A percentile compares a stretch with the other conserved stretches of the same genome.
Conservation (phyloP, 768 basidiomycete genomes). For the Piloderma croceum region DNA sequence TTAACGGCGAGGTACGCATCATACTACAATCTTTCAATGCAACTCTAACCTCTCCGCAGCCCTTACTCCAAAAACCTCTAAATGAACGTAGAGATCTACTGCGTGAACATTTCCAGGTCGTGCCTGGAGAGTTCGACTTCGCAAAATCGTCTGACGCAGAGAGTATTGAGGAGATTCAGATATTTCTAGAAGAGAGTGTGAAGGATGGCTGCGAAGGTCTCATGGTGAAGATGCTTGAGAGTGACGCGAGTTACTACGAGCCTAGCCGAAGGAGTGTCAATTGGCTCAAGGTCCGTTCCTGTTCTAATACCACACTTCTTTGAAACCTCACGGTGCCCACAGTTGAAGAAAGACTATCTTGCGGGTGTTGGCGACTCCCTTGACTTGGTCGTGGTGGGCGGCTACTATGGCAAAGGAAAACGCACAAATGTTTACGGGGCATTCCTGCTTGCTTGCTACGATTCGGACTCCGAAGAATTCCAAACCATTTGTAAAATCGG, state of each 20-base stretch:
- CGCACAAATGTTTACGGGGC: conserved; percentile 97
- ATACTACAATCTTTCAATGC: background rate
- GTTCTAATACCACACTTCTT: background rate
- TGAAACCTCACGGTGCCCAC: conserved; percentile 2
- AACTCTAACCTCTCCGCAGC: conserved; percentile 39
- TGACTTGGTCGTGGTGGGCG: conserved; percentile 96
- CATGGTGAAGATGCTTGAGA: conserved; percentile 99
- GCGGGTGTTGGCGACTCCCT: conserved; percentile 95
- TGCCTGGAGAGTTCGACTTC: conserved; percentile 88
- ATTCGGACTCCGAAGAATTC: conserved; percentile 87
- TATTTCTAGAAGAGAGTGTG: conserved; percentile 92
- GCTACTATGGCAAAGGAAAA: conserved; percentile 96
- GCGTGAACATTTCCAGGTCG: conserved; percentile 69
- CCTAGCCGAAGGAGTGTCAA: conserved; percentile 93
- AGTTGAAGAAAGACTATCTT: conserved; percentile 99
- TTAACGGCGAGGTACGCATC: conserved; percentile 84
- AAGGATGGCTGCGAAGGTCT: conserved; percentile 98
- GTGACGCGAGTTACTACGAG: conserved; percentile 88
- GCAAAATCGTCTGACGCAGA: conserved; percentile 88
- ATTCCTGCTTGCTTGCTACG: conserved; percentile 95
- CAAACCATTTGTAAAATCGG: conserved; percentile 99
- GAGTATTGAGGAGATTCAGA: conserved; percentile 88
- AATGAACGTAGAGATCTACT: conserved; percentile 73
- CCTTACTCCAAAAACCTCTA: conserved; percentile 73
- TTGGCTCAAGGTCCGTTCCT: conserved; percentile 83